Evolutionary conservation across 208 protist species (phyloP).

Genomic region (Trypanosoma caninum): DNA sequence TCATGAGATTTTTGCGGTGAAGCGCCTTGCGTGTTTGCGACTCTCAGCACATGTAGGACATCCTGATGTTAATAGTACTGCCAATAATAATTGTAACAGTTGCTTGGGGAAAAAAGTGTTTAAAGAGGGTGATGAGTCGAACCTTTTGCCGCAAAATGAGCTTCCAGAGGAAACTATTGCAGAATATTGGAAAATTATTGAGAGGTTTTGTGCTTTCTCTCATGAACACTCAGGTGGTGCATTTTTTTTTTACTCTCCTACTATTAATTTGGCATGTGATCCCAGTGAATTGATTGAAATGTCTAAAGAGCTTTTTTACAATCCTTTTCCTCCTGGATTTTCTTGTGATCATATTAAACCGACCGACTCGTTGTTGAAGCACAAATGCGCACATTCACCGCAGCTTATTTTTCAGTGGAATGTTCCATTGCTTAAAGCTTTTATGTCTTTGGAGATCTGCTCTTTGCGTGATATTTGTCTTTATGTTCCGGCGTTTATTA

Average conservation of each 20-base stretch:
- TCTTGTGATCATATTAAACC: neutral
- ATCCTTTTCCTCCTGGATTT: neutral
- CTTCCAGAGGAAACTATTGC: slow-evolving; percentile 33
- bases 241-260: slow-evolving; percentile 68
- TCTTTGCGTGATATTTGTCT: neutral
- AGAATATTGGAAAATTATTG: slow-evolving; percentile 51
- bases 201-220: slow-evolving; percentile 45
- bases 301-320: neutral
- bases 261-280: slow-evolving; percentile 54
- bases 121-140: slow-evolving; percentile 4
- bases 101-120: neutral
- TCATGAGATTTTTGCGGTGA: slow-evolving; percentile 56
- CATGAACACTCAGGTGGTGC: slow-evolving; percentile 25
- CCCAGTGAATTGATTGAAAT: slow-evolving; percentile 37
- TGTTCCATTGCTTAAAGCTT: slow-evolving; percentile 23
- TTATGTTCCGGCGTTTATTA: slow-evolving; percentile 63
- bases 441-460: neutral
- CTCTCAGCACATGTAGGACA: no score
- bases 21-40: slow-evolving; percentile 42
- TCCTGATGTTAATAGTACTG: no score
- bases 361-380: neutral
- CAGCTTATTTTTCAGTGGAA: slow-evolving; percentile 40
- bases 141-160: slow-evolving; percentile 8
- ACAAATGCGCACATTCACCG: neutral
- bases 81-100: neutral